These are phyloP conservation scores for Cystobasidium onofrii DNA, from an alignment of 768 basidiomycete genomes.

Conservation along the genomic window DNA sequence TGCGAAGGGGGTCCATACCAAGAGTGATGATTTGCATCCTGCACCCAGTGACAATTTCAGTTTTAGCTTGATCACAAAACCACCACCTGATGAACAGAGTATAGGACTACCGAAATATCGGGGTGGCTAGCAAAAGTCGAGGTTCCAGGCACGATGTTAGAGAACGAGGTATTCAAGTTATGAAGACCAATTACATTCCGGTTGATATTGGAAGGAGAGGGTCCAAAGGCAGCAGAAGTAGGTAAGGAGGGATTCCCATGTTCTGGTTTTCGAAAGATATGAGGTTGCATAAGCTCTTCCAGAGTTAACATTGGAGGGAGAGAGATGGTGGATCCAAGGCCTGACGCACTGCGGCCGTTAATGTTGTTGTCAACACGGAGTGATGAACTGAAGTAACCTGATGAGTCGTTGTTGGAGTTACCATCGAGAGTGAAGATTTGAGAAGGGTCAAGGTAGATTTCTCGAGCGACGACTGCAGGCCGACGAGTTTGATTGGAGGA, in stretches of 20 bases:
- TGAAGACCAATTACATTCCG: background rate
- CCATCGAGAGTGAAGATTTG: background rate
- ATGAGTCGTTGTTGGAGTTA: background rate
- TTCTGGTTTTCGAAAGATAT: background rate
- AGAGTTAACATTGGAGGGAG: constrained; percentile 23
- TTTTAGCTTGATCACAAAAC: background rate
- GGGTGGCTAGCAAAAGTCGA: background rate
- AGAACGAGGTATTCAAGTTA: background rate
- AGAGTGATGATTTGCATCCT: too few relatives aligned
- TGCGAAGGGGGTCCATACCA: too few relatives aligned
- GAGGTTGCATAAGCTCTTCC: constrained; percentile 7
- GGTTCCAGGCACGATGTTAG: background rate
- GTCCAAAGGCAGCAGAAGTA: too few relatives aligned
- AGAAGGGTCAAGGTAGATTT: background rate
- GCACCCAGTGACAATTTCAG: too few relatives aligned
- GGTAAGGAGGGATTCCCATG: background rate
- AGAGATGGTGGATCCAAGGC: background rate
- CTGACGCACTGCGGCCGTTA: background rate
- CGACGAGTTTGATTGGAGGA: background rate
- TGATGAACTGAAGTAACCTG: background rate
- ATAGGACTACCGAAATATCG: background rate
- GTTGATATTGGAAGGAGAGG: too few relatives aligned
- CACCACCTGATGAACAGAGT: background rate
- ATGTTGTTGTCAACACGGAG: background rate
- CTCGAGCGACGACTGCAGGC: background rate